phyloP scores from a whole-genome alignment of 768 basidiomycete genomes.

The Boletus rufocinnamomeus region DNA sequence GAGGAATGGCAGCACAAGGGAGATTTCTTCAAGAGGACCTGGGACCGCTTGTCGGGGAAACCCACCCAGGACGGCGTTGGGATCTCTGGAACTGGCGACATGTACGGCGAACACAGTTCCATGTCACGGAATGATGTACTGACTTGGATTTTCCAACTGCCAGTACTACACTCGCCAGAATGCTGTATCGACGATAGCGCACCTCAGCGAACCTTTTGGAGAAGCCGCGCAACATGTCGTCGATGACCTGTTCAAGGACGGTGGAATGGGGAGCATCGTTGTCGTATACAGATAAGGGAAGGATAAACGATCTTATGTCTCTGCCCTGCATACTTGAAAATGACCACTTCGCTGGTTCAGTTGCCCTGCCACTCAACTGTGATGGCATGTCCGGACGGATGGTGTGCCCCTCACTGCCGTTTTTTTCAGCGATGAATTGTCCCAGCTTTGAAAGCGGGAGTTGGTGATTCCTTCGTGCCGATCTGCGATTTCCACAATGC shows the following conservation, averaged over 20 bases:
- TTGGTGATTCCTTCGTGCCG: background rate
- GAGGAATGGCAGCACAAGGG: constrained; percentile 62
- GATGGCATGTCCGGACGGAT: constrained; percentile 62
- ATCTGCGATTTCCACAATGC: background rate
- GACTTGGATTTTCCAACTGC: background rate
- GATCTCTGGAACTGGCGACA: constrained; percentile 81
- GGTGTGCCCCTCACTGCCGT: constrained; percentile 74
- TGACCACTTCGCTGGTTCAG: constrained; percentile 35
- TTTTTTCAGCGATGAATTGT: constrained; percentile 63
- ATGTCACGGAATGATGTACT: constrained; percentile 4
- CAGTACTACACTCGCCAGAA: constrained; percentile 78
- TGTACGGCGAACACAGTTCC: constrained; percentile 42
- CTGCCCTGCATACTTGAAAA: background rate
- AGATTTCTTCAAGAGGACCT: constrained; percentile 36
- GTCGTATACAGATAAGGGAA: constrained; percentile 70
- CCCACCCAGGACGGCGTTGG: constrained; percentile 51
- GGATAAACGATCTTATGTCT: constrained; percentile 40
- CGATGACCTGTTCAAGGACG: constrained; percentile 55
- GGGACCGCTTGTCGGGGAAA: constrained; percentile 43
- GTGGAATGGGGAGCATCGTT: constrained; percentile 61
- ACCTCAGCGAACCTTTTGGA: constrained; percentile 54
- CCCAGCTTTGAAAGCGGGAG: constrained; percentile 10
- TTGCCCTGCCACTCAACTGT: constrained; percentile 73
- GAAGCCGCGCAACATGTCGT: constrained; percentile 58
- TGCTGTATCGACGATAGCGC: constrained; percentile 65